Base-by-base conservation (phyloP, 345 rosid genomes). In the Durio zibethinus region DNA sequence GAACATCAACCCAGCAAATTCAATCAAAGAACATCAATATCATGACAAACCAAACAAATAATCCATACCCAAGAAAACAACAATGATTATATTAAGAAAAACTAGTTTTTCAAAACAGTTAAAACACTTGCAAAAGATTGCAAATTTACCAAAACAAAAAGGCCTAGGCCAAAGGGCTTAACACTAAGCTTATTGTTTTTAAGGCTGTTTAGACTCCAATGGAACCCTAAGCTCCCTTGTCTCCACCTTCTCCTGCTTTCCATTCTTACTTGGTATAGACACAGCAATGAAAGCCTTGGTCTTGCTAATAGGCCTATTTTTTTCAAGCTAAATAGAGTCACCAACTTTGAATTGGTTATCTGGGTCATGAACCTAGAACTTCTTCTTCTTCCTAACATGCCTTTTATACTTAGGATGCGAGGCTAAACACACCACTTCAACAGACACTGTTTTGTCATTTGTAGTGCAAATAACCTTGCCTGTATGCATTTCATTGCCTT, bases 331-430 rank as follows among this genome's bases (percentile, higher is more conserved):
- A 63, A 93, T 97, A 1, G 79, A 11, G 73, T 94, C 98, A 10
- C 97, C 98, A 52, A 94, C 90, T 81, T 90, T 61, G 85, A 93
- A 93, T 76, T 78, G 81, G 84, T 91, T 93, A 2, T 89, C 95
- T 1, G 90, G 94, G 93, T 94, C 98, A 82, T 94, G 98, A 53
- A 90, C 98, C 76, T 91, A 97, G 87, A 77, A 90, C 93, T 89
- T 93, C 91, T 90, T 91, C 98, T 92, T 94, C 89, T 74, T 91
- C 84, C 95, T 84, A 5, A 94, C 88, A 70, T 94, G 87, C 57
- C 95, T 90, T 86, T 88, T 88, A 90, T 94, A 94, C 89, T 93
- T 94, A 0, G 97, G 98, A 69, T 93, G 92, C 0, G 89, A 91
- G 56, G 90, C 94, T 23, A 91, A 76, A 27, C 97, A 84, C 67